Conservation (phyloP, 108 stramenopile genomes). For the Cyclotella kingstonii region DNA sequence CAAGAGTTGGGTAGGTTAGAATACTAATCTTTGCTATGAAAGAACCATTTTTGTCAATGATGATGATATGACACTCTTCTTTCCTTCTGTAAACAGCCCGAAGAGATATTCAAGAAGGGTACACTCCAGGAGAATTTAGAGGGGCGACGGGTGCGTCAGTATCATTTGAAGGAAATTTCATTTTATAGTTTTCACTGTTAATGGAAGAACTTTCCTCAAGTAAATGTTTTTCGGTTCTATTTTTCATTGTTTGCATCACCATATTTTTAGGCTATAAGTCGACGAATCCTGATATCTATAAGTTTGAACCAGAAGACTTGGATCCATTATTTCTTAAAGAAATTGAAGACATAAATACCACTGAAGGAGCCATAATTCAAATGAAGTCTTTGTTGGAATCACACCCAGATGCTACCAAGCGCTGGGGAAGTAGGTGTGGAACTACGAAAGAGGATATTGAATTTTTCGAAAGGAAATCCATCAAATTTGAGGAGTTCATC, state of each 20-base stretch:
- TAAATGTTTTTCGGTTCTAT: not conserved
- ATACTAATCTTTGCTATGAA: not conserved
- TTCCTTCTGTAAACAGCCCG: slow-evolving; percentile 2
- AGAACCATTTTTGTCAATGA: not conserved
- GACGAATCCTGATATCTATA: slow-evolving; percentile 19
- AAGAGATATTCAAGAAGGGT: slow-evolving; percentile 39
- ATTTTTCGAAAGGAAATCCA: slow-evolving; percentile 40
- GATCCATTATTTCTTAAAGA: slow-evolving; percentile 30
- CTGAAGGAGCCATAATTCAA: slow-evolving; percentile 34
- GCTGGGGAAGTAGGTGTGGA: slow-evolving; percentile 30
- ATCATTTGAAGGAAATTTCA: not conserved
- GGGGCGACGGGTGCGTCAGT: slow-evolving; percentile 16
- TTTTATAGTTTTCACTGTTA: not conserved
- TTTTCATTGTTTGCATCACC: not conserved
- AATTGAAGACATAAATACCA: slow-evolving; percentile 49
- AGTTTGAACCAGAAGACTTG: slow-evolving; percentile 50
- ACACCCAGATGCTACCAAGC: slow-evolving; percentile 7
- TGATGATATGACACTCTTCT: not conserved
- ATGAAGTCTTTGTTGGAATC: slow-evolving; percentile 20
- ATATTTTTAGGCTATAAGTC: slow-evolving; percentile 24
- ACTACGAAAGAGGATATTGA: slow-evolving; percentile 38
- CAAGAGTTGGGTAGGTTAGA: slow-evolving; percentile 13
- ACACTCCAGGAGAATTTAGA: slow-evolving; percentile 19
- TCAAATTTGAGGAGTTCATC: slow-evolving; percentile 28
- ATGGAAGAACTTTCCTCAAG: not conserved